Evolutionary conservation across 306 rosid species (phyloP).

Genomic region (Quercus alba): DNA sequence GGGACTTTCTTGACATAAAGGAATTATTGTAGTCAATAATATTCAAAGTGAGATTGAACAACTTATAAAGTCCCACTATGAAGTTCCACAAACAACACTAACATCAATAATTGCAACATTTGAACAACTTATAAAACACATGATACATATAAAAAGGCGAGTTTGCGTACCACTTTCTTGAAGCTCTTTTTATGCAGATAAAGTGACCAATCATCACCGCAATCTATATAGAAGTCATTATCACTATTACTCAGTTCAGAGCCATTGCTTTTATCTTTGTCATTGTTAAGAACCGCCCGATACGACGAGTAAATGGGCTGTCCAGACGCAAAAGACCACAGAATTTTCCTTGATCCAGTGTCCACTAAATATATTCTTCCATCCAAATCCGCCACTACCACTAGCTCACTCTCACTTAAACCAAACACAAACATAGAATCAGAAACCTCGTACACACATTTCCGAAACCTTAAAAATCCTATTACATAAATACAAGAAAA

Average conservation of each 20-base stretch:
- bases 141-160: neutral
- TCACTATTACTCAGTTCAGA: slow-evolving; percentile 13
- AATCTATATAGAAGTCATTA: slow-evolving; percentile 43
- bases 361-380: slow-evolving; percentile 66
- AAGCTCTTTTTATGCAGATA: slow-evolving; percentile 43
- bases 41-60: no score
- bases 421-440: neutral
- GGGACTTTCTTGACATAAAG: no score
- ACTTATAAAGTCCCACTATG: no score
- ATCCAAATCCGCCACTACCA: slow-evolving; percentile 50
- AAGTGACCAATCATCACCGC: slow-evolving; percentile 75
- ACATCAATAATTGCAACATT: neutral
- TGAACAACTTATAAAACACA: neutral
- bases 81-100: no score
- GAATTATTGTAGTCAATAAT: no score
- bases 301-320: slow-evolving; percentile 54
- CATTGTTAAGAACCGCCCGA: slow-evolving; percentile 33
- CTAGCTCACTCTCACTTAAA: neutral
- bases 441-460: neutral
- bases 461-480: neutral
- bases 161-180: slow-evolving; percentile 53
- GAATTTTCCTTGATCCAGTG: slow-evolving; percentile 31
- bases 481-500: neutral
- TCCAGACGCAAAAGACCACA: slow-evolving; percentile 74
- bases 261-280: slow-evolving; percentile 31